Evolutionary conservation across 192 early-diverging fungal genomes (phyloP).

Genomic region (Podila epigama): DNA sequence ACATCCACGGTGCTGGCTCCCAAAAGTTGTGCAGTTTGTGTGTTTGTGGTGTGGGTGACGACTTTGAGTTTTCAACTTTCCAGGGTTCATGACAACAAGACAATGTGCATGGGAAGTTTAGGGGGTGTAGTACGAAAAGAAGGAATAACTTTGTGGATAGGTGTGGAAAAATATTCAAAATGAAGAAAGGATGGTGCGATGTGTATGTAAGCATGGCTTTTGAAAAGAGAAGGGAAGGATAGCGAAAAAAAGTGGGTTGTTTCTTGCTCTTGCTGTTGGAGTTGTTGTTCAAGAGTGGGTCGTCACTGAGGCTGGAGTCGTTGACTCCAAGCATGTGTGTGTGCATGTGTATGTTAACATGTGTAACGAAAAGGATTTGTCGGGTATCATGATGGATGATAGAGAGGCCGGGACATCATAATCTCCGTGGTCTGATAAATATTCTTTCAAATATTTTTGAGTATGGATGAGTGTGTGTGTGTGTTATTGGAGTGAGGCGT

Average conservation of each 20-base stretch:
- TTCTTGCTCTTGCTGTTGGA: constrained; percentile 62
- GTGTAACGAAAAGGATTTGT: not conserved
- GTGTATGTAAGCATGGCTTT: no score
- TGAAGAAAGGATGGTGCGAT: no score
- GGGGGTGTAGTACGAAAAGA: constrained; percentile 73
- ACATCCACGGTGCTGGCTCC: no score
- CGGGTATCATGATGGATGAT: not conserved
- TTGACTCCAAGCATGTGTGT: not conserved
- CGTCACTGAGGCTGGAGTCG: not conserved
- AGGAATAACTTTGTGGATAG: no score
- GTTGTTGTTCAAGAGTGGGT: constrained; percentile 25
- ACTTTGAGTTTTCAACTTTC: no score
- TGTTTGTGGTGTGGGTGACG: no score
- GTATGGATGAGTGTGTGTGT: not conserved
- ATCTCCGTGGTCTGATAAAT: not conserved
- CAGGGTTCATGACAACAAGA: no score
- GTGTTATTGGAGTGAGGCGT: not conserved
- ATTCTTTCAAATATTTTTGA: not conserved
- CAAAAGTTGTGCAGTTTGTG: no score
- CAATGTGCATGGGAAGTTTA: constrained; percentile 80
- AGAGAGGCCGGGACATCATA: no score
- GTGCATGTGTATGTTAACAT: not conserved
- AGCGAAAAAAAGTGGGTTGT: constrained; percentile 73
- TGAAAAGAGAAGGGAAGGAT: no score
- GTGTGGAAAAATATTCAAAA: no score